Evolutionary conservation across 2,329 filamentous ascomycete genomes (phyloP).

Genomic region (Aspergillus proliferans): DNA sequence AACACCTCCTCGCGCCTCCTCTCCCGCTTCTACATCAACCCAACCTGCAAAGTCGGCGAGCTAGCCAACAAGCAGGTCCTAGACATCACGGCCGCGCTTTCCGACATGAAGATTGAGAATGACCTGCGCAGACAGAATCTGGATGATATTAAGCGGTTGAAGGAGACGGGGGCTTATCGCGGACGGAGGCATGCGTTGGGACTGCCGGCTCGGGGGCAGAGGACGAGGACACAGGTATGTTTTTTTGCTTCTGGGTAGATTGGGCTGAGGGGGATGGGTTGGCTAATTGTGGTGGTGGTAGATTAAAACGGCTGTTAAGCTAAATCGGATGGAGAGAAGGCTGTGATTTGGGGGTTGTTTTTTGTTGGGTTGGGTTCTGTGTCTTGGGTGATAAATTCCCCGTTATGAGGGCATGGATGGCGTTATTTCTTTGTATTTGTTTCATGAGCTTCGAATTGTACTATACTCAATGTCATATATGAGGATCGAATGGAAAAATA

Average conservation of each 20-base stretch:
- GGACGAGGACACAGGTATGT: conserved; percentile 67
- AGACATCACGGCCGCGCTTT: conserved; percentile 75
- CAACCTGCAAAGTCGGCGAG: conserved; percentile 68
- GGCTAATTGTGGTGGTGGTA: conserved; percentile 28
- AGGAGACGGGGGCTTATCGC: conserved; percentile 84
- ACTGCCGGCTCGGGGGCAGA: conserved; percentile 84
- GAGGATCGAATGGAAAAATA: not conserved
- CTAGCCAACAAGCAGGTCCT: conserved; percentile 71
- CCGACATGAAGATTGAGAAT: conserved; percentile 89
- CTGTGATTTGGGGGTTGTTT: conserved; percentile 19
- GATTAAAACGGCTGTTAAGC: conserved; percentile 53
- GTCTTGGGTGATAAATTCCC: conserved; percentile 11
- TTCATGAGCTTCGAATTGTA: conserved; percentile 12
- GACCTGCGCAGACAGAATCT: conserved; percentile 70
- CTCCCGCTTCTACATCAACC: conserved; percentile 83
- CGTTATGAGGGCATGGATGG: conserved; percentile 14
- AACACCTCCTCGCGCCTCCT: conserved; percentile 67
- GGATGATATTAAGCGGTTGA: conserved; percentile 79
- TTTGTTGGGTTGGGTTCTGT: conserved; percentile 8
- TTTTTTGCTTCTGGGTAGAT: conserved; percentile 2
- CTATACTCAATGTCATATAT: conserved; percentile 3
- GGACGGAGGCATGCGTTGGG: conserved; percentile 89
- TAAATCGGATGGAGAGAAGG: conserved; percentile 55
- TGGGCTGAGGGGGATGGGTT: no score
- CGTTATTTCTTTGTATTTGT: conserved; percentile 10